Conservation (phyloP, 2,329 filamentous ascomycete genomes). For the Penicillium griseofulvum region DNA sequence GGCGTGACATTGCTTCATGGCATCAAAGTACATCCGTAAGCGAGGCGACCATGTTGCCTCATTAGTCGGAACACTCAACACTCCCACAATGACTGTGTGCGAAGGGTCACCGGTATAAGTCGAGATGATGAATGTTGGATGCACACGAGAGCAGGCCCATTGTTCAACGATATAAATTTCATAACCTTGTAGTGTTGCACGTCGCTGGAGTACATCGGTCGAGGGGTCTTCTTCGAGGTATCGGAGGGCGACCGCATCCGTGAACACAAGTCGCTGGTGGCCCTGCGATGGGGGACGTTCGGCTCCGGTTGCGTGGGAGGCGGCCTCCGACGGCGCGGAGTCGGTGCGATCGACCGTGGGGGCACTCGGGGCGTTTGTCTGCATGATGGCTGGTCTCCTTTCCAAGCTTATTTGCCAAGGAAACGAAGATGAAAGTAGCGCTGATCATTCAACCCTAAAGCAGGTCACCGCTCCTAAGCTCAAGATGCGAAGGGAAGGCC, state of each 20-base stretch:
- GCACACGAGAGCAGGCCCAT: conserved; percentile 89
- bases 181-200: conserved; percentile 71
- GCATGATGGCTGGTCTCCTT: conserved; percentile 17
- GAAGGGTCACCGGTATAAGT: conserved; percentile 87
- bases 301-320: conserved; percentile 15
- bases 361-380: conserved; percentile 22
- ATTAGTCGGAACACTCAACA: conserved; percentile 78
- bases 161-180: conserved; percentile 95
- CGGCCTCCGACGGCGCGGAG: conserved; percentile 12
- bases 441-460: conserved; percentile 10
- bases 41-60: conserved; percentile 76
- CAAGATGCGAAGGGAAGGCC: conserved; percentile 24
- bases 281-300: conserved; percentile 26
- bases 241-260: conserved; percentile 64
- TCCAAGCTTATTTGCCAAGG: background rate
- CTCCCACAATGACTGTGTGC: conserved; percentile 73
- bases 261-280: conserved; percentile 61
- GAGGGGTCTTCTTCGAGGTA: conserved; percentile 84
- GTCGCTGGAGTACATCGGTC: conserved; percentile 71
- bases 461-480: conserved; percentile 18
- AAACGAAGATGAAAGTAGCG: background rate
- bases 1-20: conserved; percentile 80
- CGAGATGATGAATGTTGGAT: conserved; percentile 86
- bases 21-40: conserved; percentile 79
- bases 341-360: conserved; percentile 28